phyloP scores from a whole-genome alignment of 2,329 filamentous ascomycete species.

The Pseudocercospora cruenta region DNA sequence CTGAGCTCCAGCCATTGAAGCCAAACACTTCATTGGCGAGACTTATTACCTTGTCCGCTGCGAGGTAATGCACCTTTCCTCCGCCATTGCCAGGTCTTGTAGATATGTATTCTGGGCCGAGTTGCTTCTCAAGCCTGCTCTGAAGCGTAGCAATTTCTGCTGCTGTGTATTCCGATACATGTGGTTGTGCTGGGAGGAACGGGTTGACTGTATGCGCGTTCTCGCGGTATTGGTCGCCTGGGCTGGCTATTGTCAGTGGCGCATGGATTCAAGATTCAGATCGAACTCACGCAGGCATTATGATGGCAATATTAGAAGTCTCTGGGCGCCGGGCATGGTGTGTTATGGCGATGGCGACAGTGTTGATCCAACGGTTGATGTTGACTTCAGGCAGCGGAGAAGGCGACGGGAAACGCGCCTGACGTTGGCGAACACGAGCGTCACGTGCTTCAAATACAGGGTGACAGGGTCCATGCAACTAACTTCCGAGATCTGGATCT shows the following conservation, averaged over 20 bases:
- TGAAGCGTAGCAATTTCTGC: conserved; percentile 87
- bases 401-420: conserved; percentile 13
- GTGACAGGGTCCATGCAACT: not conserved
- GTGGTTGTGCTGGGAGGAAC: conserved; percentile 72
- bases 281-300: conserved; percentile 37
- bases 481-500: not conserved
- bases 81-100: conserved; percentile 80
- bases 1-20: conserved; percentile 96
- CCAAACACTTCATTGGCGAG: conserved; percentile 95
- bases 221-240: conserved; percentile 43
- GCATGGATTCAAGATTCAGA: not conserved
- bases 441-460: conserved; percentile 2
- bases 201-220: conserved; percentile 65
- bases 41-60: conserved; percentile 95
- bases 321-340: conserved; percentile 7
- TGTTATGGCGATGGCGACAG: not conserved
- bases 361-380: conserved; percentile 13
- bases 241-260: conserved; percentile 31
- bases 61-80: conserved; percentile 86
- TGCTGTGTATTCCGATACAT: conserved; percentile 82
- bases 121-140: conserved; percentile 83
- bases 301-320: conserved; percentile 21
- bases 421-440: conserved; percentile 1
- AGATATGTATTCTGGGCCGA: conserved; percentile 95
- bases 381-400: conserved; percentile 17